A percentile compares a stretch with the other conserved stretches of the same genome.
Evolutionary conservation across 352 stramenopile genomes (phyloP).

Genomic region (Pythium sukuiense): DNA sequence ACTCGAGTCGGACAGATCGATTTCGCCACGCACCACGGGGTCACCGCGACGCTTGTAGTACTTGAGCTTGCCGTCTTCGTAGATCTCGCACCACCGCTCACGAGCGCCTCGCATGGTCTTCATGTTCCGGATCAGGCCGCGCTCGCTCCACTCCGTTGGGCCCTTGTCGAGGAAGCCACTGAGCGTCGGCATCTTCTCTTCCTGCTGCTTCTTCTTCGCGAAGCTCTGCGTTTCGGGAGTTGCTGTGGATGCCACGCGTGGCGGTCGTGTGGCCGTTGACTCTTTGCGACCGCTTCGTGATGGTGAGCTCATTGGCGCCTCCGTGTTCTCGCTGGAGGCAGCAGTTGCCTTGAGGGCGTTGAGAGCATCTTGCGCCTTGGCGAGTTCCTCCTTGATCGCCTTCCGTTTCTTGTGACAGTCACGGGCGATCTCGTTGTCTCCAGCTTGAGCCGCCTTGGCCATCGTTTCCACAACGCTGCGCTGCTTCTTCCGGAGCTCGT

Average conservation of each 20-base stretch:
- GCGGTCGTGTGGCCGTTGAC: background rate
- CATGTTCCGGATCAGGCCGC: conserved; percentile 78
- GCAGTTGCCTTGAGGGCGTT: conserved; percentile 49
- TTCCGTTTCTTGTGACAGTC: conserved; percentile 75
- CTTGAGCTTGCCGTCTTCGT: conserved; percentile 62
- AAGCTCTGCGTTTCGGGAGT: conserved; percentile 3
- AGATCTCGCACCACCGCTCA: conserved; percentile 86
- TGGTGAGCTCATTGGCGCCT: background rate
- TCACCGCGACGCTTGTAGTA: conserved; percentile 89
- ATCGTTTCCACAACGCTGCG: conserved; percentile 69
- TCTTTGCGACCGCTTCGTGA: conserved; percentile 24
- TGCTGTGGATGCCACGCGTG: background rate
- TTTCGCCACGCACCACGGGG: conserved; percentile 77
- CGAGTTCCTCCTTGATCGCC: conserved; percentile 79
- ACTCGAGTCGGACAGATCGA: conserved; percentile 73
- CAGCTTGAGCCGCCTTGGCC: conserved; percentile 64
- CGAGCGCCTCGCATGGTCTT: conserved; percentile 84
- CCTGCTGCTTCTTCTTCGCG: conserved; percentile 27
- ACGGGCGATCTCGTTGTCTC: conserved; percentile 72
- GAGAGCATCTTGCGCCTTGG: conserved; percentile 64
- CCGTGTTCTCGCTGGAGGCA: background rate
- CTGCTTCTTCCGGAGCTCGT: conserved; percentile 79
- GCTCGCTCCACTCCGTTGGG: conserved; percentile 82
- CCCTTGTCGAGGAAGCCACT: conserved; percentile 83
- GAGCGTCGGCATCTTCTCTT: conserved; percentile 69